Base-by-base conservation (phyloP, 2,329 filamentous ascomycete genomes). In the Beauveria australis region DNA sequence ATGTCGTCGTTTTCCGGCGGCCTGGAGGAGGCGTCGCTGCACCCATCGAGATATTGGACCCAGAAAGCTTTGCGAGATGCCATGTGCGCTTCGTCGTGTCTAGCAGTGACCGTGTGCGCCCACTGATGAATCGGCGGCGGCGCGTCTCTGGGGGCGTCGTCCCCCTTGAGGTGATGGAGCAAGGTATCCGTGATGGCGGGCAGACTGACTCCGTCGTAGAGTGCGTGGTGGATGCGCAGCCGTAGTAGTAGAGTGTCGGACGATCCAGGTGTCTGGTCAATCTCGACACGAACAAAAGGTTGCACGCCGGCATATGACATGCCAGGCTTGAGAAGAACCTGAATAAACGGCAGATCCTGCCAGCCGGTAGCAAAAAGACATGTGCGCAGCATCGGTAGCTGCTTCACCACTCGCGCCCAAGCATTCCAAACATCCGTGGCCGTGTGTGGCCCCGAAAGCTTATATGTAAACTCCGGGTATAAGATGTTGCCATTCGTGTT, bases 191-290 rank as follows among this genome's bases (percentile, higher is more conserved):
- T 75, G 6, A 96, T 74, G 0, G 80, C 70, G 1, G 86, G 83
- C 5, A 97, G 76, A 66, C 89, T 94, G 62, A 95, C 80, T 6
- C 87, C 92, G 70, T 97, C 93, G 69, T 97, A 97, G 0, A 97
- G 78, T 0, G 89, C 89, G 70, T 97, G 92, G 64, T 96, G 92
- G 5, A 97, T 87, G 28, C 78, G 78, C 5, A 91, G 76, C 2
- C 81, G 74, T 4, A 85, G 59, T 4, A 85, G 59, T 0, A 64
- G 46, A 66, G 71, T 74, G 3, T 64, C 62, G 0, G 49, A 16
- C 4, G 49, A 16, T 4, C n/a, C 48, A 5, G 6, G 26, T 10
- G 3, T 24, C 28, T 47, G 40, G 14, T 48, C 41, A 22, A 60
- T 12, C 3, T 24, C 10, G 3, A 76, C 53, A 5, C 64, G 61